These are phyloP conservation scores for Akanthomyces uredinophilus DNA, from an alignment of 2,329 filamentous ascomycete genomes.

Conservation along the genomic window DNA sequence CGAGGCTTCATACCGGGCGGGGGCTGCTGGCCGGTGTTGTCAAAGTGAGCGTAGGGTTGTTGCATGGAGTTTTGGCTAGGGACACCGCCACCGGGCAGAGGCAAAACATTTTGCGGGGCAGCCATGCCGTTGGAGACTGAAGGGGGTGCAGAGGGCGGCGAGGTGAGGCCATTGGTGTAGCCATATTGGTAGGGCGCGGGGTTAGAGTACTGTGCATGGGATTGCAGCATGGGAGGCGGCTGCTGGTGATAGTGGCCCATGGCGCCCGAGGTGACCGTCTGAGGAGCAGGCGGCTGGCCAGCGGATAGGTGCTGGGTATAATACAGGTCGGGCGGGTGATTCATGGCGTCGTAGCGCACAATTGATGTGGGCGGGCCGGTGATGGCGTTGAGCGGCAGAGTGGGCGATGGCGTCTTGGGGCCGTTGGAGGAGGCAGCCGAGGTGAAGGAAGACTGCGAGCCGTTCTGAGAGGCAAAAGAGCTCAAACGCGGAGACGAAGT, in stretches of 20 bases:
- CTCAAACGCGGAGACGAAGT: constrained; percentile 71
- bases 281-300: constrained; percentile 67
- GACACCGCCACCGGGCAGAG: constrained; percentile 54
- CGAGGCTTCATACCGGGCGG: constrained; percentile 93
- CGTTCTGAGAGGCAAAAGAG: constrained; percentile 60
- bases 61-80: constrained; percentile 44
- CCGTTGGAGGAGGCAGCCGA: constrained; percentile 54
- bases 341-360: constrained; percentile 58
- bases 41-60: constrained; percentile 58
- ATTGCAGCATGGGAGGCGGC: constrained; percentile 70
- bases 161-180: constrained; percentile 72
- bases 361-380: constrained; percentile 28
- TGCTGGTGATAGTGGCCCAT: constrained; percentile 76
- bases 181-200: constrained; percentile 63
- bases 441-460: constrained; percentile 50
- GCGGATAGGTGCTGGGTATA: constrained; percentile 76
- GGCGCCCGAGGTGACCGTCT: constrained; percentile 68
- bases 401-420: constrained; percentile 74
- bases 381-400: constrained; percentile 47
- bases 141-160: constrained; percentile 66
- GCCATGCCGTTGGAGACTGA: constrained; percentile 67
- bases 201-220: constrained; percentile 64
- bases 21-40: constrained; percentile 86
- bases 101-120: constrained; percentile 57
- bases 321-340: constrained; percentile 81